Percentiles rank a stretch among this genome's conserved stretches.
phyloP scores from a whole-genome alignment of 2,329 filamentous ascomycete genomes.

The Fusarium pilosicola region DNA sequence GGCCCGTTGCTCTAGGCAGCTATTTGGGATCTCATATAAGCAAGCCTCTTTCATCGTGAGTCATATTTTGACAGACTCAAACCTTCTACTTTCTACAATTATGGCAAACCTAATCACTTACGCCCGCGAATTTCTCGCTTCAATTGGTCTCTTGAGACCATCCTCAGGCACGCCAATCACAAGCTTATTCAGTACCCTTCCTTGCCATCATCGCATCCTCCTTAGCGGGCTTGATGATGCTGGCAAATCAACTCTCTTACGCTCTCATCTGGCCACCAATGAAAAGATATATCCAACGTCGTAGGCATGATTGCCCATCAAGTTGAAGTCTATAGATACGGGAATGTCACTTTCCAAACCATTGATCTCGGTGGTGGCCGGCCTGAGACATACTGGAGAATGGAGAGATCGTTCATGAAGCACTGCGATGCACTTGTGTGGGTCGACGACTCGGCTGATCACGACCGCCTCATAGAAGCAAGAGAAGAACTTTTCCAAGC shows the following conservation, averaged over 20 bases:
- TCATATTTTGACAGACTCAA: neutral
- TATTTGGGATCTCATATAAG: neutral
- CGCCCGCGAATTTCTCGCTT: neutral
- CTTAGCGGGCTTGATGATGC: neutral
- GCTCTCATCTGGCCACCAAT: neutral
- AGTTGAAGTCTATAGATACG: neutral
- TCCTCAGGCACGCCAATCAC: neutral
- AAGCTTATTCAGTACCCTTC: neutral
- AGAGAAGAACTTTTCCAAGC: neutral
- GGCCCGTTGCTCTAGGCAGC: neutral
- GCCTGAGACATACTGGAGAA: neutral
- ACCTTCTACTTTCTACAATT: accelerated
- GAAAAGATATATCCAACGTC: neutral
- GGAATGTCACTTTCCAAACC: neutral
- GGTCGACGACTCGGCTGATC: neutral
- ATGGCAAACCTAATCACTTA: neutral
- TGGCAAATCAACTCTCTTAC: neutral
- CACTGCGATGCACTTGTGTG: neutral
- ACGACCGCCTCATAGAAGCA: neutral
- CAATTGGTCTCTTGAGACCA: neutral
- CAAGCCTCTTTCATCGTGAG: neutral
- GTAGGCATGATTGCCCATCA: neutral
- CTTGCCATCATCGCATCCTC: neutral
- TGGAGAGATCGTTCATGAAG: neutral
- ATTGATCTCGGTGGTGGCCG: neutral